Evolutionary conservation across 441 rosid genomes (phyloP).

Genomic region (Cnidoscolus chayamansa): DNA sequence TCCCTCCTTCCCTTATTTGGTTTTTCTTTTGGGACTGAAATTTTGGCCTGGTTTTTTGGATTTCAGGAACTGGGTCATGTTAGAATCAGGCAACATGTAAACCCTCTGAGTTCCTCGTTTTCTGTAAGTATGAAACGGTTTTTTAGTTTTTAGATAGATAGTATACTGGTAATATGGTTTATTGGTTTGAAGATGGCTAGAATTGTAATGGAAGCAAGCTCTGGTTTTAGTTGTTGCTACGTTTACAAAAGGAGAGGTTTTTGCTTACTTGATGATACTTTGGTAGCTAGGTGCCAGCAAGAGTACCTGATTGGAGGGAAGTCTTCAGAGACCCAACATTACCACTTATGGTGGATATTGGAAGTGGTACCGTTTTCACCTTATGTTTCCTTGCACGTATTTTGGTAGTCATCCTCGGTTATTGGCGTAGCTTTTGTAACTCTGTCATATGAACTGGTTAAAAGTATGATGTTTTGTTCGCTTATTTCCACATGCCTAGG

Average conservation of each 20-base stretch:
- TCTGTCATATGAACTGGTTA: too few species aligned
- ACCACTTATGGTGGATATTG: slow-evolving; percentile 95
- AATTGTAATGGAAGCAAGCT: not conserved
- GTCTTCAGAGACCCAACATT: slow-evolving; percentile 71
- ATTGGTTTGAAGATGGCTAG: not conserved
- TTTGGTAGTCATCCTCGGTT: not conserved
- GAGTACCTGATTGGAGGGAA: slow-evolving; percentile 65
- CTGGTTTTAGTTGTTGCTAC: not conserved
- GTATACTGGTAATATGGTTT: not conserved
- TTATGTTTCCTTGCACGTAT: not conserved
- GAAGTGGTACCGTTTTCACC: slow-evolving; percentile 49
- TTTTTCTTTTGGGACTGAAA: not conserved
- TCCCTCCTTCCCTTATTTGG: not conserved
- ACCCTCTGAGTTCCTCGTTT: slow-evolving; percentile 80
- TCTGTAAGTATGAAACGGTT: slow-evolving; percentile 41
- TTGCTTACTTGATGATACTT: slow-evolving; percentile 10
- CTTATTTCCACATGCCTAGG: too few species aligned
- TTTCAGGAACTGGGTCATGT: slow-evolving; percentile 68
- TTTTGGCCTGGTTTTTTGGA: not conserved
- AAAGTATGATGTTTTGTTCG: too few species aligned
- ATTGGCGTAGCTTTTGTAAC: not conserved
- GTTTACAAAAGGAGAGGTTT: not conserved
- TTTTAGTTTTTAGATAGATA: not conserved
- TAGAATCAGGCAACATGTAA: slow-evolving; percentile 91
- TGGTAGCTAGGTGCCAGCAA: slow-evolving; percentile 50